phyloP scores from a whole-genome alignment of 176 grass and related monocot species.

The Leersia perrieri region DNA sequence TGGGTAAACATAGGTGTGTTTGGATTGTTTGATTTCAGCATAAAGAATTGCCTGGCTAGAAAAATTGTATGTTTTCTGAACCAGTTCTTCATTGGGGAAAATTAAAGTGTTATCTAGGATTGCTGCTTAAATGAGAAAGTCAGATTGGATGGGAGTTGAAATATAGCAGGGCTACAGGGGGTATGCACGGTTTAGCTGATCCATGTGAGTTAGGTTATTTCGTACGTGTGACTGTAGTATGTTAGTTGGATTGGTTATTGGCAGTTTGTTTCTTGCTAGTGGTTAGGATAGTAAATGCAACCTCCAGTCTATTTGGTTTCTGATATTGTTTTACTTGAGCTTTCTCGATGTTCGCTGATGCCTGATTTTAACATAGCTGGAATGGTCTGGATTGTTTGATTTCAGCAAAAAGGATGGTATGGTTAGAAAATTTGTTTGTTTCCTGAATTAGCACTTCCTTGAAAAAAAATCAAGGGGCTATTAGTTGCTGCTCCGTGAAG shows the following conservation, averaged over 20 bases:
- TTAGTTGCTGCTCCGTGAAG: too few relatives aligned
- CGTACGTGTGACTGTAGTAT: too few relatives aligned
- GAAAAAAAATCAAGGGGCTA: too few relatives aligned
- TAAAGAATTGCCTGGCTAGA: background rate
- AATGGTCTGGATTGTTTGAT: too few relatives aligned
- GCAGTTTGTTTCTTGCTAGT: constrained; percentile 11
- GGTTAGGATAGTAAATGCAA: background rate
- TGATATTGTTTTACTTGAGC: too few relatives aligned
- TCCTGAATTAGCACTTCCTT: too few relatives aligned
- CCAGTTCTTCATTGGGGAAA: background rate
- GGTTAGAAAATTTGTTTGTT: too few relatives aligned
- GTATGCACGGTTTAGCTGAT: background rate
- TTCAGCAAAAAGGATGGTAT: too few relatives aligned
- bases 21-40: background rate
- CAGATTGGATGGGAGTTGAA: background rate
- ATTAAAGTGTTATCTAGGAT: background rate
- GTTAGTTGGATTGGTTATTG: background rate
- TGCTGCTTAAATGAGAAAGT: background rate
- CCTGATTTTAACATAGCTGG: too few relatives aligned
- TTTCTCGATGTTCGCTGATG: too few relatives aligned
- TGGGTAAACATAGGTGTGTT: background rate
- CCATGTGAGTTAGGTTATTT: too few relatives aligned
- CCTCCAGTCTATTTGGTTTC: background rate
- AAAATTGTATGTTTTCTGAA: background rate
- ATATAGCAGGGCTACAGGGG: background rate